Base-by-base conservation (phyloP, 352 stramenopile species). In the Halophytophthora polymorphica region DNA sequence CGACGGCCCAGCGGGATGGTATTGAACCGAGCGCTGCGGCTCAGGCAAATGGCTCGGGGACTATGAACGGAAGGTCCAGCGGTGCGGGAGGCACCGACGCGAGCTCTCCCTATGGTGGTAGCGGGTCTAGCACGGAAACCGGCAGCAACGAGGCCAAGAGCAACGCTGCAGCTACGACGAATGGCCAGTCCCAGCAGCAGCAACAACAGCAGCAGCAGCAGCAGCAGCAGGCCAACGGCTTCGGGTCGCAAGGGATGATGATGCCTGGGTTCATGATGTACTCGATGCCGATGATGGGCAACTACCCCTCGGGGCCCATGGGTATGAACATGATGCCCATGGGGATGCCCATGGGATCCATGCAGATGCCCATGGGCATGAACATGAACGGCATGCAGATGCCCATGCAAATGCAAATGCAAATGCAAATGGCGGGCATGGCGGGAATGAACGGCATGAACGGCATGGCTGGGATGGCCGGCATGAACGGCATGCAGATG, bases 241-340 rank as follows among this genome's bases (percentile, higher is more conserved):
- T 72, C 34, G 52, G 53, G 8, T 28, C 58, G 5, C 71, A 63
- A 45, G 67, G 66, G 52, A 88, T 90, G 77, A 85, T 88, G 76
- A 79, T 89, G 64, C 83, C 83, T 19, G 75, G 79, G 25, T 90
- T 93, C 48, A 84, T 93, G 70, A 88, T 91, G 80, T 90, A 89
- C 48, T 62, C 75, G 43, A 78, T 82, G 66, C 74, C 69, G 23
- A 90, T 91, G 78, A 87, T 91, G 76, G 72, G 72, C 46, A 81
- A 76, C 47, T 81, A 69, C 22, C 37, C 59, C 2, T 58, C 65
- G 38, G 58, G 41, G 21, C 15, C 33, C 33, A 38, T 38, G 64
- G 66, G 60, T 17, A 83, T 87, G 71, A 51, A 49, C 4, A 73
- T 77, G 63, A 48, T 51, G 2, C 57, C 61, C 11, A 18, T 48